Percentiles rank a stretch among this genome's conserved stretches.
Conservation (phyloP, 305 asterid genomes). For the Solanum aculeatissimum region DNA sequence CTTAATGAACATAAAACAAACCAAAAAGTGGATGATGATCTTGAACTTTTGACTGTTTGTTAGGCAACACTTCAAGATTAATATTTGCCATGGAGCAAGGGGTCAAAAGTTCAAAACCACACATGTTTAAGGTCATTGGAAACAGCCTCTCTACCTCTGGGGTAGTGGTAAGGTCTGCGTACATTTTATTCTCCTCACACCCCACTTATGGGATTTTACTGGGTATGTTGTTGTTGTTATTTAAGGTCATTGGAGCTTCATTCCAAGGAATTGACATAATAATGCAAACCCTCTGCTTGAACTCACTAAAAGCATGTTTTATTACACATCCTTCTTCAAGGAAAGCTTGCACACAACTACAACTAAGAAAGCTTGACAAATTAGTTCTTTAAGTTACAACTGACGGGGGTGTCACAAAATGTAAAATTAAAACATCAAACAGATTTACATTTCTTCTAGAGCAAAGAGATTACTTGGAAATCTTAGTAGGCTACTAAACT, state of each 20-base stretch:
- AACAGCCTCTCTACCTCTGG: too few relatives aligned
- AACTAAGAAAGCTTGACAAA: neutral
- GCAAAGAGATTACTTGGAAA: neutral
- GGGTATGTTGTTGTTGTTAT: too few relatives aligned
- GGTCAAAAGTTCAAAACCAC: neutral
- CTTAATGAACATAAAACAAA: neutral
- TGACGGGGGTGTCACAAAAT: neutral
- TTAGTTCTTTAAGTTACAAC: neutral
- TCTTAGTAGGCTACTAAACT: neutral
- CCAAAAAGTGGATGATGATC: neutral
- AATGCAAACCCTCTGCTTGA: neutral
- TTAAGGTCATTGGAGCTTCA: neutral
- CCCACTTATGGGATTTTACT: too few relatives aligned
- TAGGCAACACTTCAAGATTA: neutral
- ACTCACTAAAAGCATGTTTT: neutral
- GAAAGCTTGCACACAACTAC: neutral
- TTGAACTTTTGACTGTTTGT: neutral
- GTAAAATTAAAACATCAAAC: neutral
- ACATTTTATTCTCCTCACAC: too few relatives aligned
- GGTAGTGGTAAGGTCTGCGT: too few relatives aligned
- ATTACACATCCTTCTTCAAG: neutral
- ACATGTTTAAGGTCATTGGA: rapidly evolving
- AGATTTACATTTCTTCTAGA: neutral
- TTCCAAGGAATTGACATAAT: neutral
- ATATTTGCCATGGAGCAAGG: neutral